Conservation (phyloP, 2,329 filamentous ascomycete genomes). For the Escovopsis weberi region DNA sequence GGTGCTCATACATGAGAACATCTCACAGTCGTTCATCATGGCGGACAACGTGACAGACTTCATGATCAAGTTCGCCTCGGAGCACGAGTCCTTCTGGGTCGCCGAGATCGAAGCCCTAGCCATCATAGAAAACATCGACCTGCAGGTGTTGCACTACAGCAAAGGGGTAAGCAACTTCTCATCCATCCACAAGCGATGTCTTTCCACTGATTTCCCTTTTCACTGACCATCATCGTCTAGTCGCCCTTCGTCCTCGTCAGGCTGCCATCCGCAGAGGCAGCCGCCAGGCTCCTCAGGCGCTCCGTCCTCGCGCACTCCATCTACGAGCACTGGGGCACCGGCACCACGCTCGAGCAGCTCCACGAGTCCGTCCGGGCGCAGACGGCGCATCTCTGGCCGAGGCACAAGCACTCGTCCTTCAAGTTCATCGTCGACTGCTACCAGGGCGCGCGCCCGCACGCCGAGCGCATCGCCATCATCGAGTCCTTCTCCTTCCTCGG, state of each 20-base stretch:
- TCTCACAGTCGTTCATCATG: neutral
- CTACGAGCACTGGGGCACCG: conserved; percentile 78
- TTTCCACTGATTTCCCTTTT: neutral
- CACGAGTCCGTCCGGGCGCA: conserved; percentile 47
- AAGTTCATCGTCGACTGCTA: conserved; percentile 77
- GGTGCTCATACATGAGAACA: no score
- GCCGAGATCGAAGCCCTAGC: conserved; percentile 76
- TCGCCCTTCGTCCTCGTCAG: conserved; percentile 74
- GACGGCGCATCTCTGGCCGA: conserved; percentile 50
- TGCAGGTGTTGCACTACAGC: conserved; percentile 64
- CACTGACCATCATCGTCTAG: conserved; percentile 27
- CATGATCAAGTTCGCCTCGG: conserved; percentile 77
- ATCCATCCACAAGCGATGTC: neutral
- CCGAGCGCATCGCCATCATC: conserved; percentile 59
- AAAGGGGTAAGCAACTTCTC: conserved; percentile 44
- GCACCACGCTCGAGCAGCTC: conserved; percentile 49
- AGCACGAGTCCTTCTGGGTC: conserved; percentile 78
- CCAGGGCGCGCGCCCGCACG: conserved; percentile 51
- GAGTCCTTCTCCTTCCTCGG: conserved; percentile 66
- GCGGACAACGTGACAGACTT: conserved; percentile 45
- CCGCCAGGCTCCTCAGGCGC: conserved; percentile 52
- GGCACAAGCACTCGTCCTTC: conserved; percentile 55
- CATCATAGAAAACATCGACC: conserved; percentile 45
- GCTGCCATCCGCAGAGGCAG: conserved; percentile 50
- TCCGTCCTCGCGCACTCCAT: conserved; percentile 73